Evolutionary conservation across 2,329 filamentous ascomycete species (phyloP), one percentile per base, ranked within the genome.

Genomic region (Colletotrichum lupini): DNA sequence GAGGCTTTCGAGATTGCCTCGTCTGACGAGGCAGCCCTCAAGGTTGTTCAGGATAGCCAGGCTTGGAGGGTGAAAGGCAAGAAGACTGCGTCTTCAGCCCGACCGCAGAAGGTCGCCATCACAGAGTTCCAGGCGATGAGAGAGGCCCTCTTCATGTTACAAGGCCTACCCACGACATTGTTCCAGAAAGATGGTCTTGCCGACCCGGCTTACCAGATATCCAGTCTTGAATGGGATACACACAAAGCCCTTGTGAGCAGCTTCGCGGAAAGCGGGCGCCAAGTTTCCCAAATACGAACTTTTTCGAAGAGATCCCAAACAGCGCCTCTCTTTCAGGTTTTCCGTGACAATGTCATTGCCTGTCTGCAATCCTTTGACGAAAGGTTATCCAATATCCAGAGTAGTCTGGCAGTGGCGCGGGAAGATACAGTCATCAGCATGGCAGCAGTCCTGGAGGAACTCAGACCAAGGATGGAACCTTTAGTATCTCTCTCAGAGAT

Each of bases 141-240:
- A 85, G 73, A 76, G 78, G 89, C 91, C 0, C 85, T 98, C 0
- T 96, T 94, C 77, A 97, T 98, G 94, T 87, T 98, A 0, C 90
- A 91, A 67, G 95, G 95, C 0, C 84, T 97, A 4, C 89, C 92
- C 6, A 96, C 93, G 2, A 92, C 91, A 1, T 79, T 98, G 1
- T 98, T 95, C 77, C 84, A 83, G 68, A 26, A 76, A 4, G 78
- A 85, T 61, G 85, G 83, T 16, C 75, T 80, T 7, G 84, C 85
- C 0, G 79, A 82, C 1, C 77, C 82, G 4, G 77, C 77, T 1
- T 89, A 86, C 67, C 86, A 89, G 68, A 83, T 90, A 30, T 78
- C 81, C 0, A 83, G 87, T 69, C 80, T 89, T 12, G 86, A 86
- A 0, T 85, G 84, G 84, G 85, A 88, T 26, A 85, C 87, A 1